These are phyloP conservation scores for Spergularia azorica DNA, from an alignment of 179 eudicot genomes.

Conservation along the genomic window DNA sequence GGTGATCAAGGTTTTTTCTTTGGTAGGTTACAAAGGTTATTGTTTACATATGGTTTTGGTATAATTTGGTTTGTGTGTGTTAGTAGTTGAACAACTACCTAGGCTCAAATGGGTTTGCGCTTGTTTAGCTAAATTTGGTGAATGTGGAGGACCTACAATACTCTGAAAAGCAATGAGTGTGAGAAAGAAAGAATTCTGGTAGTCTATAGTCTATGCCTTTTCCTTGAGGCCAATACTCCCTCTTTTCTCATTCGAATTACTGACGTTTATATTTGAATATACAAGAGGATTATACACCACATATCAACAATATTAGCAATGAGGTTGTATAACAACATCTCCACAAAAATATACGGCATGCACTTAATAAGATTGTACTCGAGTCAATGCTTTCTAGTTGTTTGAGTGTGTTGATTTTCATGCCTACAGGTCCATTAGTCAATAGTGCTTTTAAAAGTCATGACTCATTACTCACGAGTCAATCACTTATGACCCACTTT, in stretches of 20 bases:
- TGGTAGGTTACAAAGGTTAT: not conserved
- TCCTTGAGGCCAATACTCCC: no score
- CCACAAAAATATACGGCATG: constrained; percentile 5
- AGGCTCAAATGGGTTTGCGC: not conserved
- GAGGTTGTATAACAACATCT: constrained; percentile 9
- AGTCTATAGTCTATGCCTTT: no score
- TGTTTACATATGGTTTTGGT: not conserved
- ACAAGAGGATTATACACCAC: no score
- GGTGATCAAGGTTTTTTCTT: not conserved
- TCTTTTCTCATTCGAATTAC: no score
- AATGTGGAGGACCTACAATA: constrained; percentile 8
- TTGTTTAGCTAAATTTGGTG: constrained; percentile 3
- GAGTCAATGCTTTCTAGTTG: constrained; percentile 29
- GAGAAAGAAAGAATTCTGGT: constrained; percentile 1
- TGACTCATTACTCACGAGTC: not conserved
- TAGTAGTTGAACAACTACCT: constrained; percentile 34
- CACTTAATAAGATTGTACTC: constrained; percentile 12
- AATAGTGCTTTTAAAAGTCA: constrained; percentile 13
- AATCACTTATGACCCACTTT: no score
- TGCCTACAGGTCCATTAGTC: constrained; percentile 32
- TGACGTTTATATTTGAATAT: no score
- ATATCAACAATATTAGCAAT: no score
- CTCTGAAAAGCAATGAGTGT: not conserved
- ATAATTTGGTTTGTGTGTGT: constrained; percentile 4
- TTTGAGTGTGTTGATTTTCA: constrained; percentile 19